phyloP scores from a whole-genome alignment of 441 rosid genomes.

The Adansonia madagascariensis region DNA sequence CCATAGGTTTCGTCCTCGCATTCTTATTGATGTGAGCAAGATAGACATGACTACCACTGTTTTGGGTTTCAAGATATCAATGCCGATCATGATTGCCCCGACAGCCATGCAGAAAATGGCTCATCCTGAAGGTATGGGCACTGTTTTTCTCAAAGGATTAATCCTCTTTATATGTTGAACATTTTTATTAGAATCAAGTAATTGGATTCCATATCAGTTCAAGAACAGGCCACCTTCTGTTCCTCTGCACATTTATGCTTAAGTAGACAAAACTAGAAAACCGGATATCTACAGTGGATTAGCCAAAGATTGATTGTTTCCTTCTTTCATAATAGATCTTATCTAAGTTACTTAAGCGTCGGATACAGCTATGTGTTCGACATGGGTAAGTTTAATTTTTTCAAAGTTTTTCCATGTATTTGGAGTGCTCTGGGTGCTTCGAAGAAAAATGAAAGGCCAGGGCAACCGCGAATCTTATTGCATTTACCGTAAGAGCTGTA shows the following conservation, averaged over 20 bases:
- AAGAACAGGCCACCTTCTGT: neutral
- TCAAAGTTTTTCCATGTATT: too few relatives aligned
- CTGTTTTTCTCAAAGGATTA: neutral
- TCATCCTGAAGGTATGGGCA: slow-evolving; percentile 77
- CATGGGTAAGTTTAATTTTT: too few relatives aligned
- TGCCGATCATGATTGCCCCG: slow-evolving; percentile 89
- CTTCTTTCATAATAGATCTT: neutral
- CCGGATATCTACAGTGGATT: neutral
- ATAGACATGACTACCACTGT: slow-evolving; percentile 76
- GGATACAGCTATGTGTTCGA: too few relatives aligned
- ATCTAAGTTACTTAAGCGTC: too few relatives aligned
- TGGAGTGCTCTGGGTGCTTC: too few relatives aligned
- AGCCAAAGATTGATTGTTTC: neutral
- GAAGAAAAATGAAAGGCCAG: too few relatives aligned
- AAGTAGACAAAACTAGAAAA: neutral
- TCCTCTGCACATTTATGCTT: neutral
- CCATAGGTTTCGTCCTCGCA: slow-evolving; percentile 85
- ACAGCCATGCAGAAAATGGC: slow-evolving; percentile 99
- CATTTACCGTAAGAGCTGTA: neutral
- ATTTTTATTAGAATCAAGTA: neutral
- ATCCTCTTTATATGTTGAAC: neutral
- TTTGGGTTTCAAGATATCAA: slow-evolving; percentile 44
- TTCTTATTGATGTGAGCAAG: slow-evolving; percentile 82
- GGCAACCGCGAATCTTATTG: neutral
- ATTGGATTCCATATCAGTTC: neutral